phyloP scores from a whole-genome alignment of 305 asterid species.

The Fraxinus xanthoxyloides region DNA sequence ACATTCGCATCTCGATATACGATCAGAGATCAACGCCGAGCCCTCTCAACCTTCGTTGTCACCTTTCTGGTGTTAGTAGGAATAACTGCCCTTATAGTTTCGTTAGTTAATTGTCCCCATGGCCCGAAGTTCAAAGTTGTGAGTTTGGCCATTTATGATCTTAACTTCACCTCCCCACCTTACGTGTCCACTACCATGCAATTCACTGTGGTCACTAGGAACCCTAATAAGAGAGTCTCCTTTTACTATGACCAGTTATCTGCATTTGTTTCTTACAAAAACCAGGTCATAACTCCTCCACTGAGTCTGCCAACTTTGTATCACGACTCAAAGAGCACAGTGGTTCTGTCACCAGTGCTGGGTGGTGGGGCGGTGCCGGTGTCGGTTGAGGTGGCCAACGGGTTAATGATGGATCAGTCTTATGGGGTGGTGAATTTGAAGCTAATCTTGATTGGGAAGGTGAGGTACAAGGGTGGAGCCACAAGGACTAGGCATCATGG shows the following conservation, averaged over 20 bases:
- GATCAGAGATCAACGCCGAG: slow-evolving; percentile 15
- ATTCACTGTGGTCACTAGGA: slow-evolving; percentile 49
- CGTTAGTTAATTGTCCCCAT: slow-evolving; percentile 57
- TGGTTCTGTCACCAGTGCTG: slow-evolving; percentile 56
- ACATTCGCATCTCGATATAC: not conserved
- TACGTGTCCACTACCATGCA: slow-evolving; percentile 50
- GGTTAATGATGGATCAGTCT: slow-evolving; percentile 41
- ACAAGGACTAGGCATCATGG: slow-evolving; percentile 30
- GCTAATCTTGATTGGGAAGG: slow-evolving; percentile 44
- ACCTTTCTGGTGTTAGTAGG: slow-evolving; percentile 37
- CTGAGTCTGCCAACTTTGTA: slow-evolving; percentile 44
- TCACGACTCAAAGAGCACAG: slow-evolving; percentile 56
- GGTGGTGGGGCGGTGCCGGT: slow-evolving; percentile 52
- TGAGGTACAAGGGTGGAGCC: slow-evolving; percentile 42
- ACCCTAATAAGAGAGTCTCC: slow-evolving; percentile 54
- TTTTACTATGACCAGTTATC: slow-evolving; percentile 48
- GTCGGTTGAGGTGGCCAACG: slow-evolving; percentile 40
- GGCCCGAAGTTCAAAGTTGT: slow-evolving; percentile 52
- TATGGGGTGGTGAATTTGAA: slow-evolving; percentile 61
- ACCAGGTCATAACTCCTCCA: slow-evolving; percentile 50
- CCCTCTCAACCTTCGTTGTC: slow-evolving; percentile 26
- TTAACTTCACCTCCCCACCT: slow-evolving; percentile 49
- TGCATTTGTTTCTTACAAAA: slow-evolving; percentile 46
- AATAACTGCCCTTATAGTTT: slow-evolving; percentile 40
- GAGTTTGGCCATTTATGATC: slow-evolving; percentile 47